Percentiles rank a stretch among this genome's conserved stretches.
Conservation (phyloP, 129 eudicot genomes). For the Saposhnikovia divaricata region DNA sequence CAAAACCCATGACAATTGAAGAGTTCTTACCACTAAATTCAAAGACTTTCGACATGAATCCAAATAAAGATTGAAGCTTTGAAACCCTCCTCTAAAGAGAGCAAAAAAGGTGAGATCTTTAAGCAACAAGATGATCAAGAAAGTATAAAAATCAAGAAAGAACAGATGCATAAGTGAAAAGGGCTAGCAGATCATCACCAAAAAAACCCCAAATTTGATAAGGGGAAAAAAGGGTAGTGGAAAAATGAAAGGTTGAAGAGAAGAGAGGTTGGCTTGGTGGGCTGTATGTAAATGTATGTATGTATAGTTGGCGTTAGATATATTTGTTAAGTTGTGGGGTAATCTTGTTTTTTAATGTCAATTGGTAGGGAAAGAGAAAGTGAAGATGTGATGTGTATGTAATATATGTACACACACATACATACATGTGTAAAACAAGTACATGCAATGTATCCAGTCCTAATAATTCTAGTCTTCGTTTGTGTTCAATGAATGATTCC, state of each 20-base stretch:
- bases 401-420: conserved; percentile 3
- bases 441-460: conserved; percentile 40
- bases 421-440: neutral
- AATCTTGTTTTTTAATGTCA: neutral
- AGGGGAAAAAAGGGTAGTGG: conserved; percentile 59
- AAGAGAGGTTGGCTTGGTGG: neutral
- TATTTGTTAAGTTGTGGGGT: neutral
- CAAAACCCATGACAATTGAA: conserved; percentile 12
- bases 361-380: conserved; percentile 1
- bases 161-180: conserved; percentile 42
- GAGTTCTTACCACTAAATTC: conserved; percentile 54
- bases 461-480: neutral
- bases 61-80: conserved; percentile 20
- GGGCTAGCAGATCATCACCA: conserved; percentile 14
- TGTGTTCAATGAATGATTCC: conserved; percentile 44
- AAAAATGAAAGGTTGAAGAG: conserved; percentile 16
- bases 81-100: conserved; percentile 73
- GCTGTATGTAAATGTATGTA: conserved; percentile 5
- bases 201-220: conserved; percentile 54
- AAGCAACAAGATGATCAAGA: conserved; percentile 18
- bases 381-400: neutral
- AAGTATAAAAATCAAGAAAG: conserved; percentile 7
- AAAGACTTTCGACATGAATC: conserved; percentile 70
- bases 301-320: conserved; percentile 1
- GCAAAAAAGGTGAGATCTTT: conserved; percentile 43